A percentile compares a stretch with the other conserved stretches of the same genome.
These are phyloP conservation scores for Odontarrhena argentea DNA, from an alignment of 345 rosid genomes.

Conservation along the genomic window DNA sequence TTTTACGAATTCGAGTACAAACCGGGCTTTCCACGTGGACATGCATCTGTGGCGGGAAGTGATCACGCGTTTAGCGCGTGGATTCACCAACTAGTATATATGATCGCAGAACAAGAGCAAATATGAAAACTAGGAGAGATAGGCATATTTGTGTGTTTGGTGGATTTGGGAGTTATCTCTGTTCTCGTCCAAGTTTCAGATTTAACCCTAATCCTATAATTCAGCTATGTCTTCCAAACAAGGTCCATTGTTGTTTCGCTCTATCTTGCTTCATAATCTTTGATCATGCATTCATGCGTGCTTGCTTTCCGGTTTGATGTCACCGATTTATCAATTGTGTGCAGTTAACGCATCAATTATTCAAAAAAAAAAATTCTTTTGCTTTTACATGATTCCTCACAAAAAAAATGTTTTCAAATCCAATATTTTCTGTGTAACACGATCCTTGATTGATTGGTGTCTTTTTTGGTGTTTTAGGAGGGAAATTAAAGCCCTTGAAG, in stretches of 20 bases:
- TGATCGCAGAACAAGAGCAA: slow-evolving; percentile 8
- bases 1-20: neutral
- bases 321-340: neutral
- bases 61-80: neutral
- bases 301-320: neutral
- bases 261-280: neutral
- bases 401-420: neutral
- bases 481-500: slow-evolving; percentile 89
- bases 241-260: slow-evolving; percentile 37
- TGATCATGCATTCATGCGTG: neutral
- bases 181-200: slow-evolving; percentile 37
- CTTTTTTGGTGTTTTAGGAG: slow-evolving; percentile 45
- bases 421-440: neutral
- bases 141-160: slow-evolving; percentile 9
- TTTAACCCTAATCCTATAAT: slow-evolving; percentile 36
- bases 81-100: slow-evolving; percentile 1
- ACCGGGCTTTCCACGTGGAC: neutral
- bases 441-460: neutral
- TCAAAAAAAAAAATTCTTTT: neutral
- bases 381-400: neutral
- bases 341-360: neutral
- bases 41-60: slow-evolving; percentile 12
- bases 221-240: slow-evolving; percentile 64
- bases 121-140: slow-evolving; percentile 25
- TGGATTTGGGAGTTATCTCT: slow-evolving; percentile 6